A percentile compares a stretch with the other conserved stretches of the same genome.
Evolutionary conservation across 805 yeast genomes (phyloP).

Genomic region (Candida adriatica): DNA sequence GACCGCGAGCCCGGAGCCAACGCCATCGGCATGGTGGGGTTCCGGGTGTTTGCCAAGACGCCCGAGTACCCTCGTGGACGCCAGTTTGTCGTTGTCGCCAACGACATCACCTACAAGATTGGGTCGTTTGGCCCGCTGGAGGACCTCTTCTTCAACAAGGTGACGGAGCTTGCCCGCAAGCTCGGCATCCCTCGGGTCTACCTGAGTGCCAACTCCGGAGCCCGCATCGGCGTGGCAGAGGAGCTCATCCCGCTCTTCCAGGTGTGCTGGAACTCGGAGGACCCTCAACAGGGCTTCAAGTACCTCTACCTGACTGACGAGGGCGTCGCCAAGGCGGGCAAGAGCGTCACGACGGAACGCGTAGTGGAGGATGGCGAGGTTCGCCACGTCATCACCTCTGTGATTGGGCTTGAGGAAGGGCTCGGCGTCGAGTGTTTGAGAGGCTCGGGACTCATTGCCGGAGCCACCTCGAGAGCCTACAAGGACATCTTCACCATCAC

Average conservation of each 20-base stretch:
- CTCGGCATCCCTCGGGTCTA: slow-evolving; percentile 94
- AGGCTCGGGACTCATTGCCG: slow-evolving; percentile 98
- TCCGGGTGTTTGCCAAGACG: slow-evolving; percentile 83
- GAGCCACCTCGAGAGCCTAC: slow-evolving; percentile 97
- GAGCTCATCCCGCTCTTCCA: slow-evolving; percentile 84
- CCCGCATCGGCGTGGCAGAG: slow-evolving; percentile 97
- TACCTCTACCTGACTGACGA: slow-evolving; percentile 78
- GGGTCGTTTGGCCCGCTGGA: slow-evolving; percentile 99
- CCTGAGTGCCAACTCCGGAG: slow-evolving; percentile 98
- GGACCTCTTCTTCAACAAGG: slow-evolving; percentile 85
- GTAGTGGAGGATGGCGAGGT: slow-evolving; percentile 80
- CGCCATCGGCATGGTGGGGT: slow-evolving; percentile 95
- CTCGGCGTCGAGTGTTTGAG: slow-evolving; percentile 97
- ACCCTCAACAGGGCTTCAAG: slow-evolving; percentile 80
- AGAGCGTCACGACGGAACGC: slow-evolving; percentile 65
- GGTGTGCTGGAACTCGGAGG: slow-evolving; percentile 86
- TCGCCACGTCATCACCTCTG: slow-evolving; percentile 72
- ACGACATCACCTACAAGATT: slow-evolving; percentile 94
- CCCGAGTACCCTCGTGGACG: slow-evolving; percentile 98
- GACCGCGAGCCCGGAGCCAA: slow-evolving; percentile 96
- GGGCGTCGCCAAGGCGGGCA: slow-evolving; percentile 48
- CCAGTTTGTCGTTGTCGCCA: slow-evolving; percentile 86
- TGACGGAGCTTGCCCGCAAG: slow-evolving; percentile 85
- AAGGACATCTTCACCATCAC: slow-evolving; percentile 96
- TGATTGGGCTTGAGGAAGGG: slow-evolving; percentile 93